Percentiles rank a stretch among this genome's conserved stretches.
phyloP scores from a whole-genome alignment of 2,329 filamentous ascomycete species.

The Alternaria sp. region DNA sequence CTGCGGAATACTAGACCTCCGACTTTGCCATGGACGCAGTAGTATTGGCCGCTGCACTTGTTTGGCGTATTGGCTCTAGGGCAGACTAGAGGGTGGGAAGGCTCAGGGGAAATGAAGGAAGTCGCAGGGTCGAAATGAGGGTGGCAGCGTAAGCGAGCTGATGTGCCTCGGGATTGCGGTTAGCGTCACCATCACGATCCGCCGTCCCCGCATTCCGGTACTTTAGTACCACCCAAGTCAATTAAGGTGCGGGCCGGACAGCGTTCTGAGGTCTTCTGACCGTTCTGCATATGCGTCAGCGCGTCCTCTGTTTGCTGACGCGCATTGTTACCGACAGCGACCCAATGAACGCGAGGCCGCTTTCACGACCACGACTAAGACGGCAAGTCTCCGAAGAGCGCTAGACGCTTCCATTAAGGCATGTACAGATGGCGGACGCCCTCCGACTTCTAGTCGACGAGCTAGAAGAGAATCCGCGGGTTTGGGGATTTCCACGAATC shows the following conservation, averaged over 20 bases:
- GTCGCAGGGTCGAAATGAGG: conserved; percentile 9
- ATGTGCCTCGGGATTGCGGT: conserved; percentile 1
- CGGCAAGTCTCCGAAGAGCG: conserved; percentile 8
- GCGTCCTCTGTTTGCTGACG: background rate
- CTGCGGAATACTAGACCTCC: background rate
- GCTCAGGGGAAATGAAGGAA: conserved; percentile 17
- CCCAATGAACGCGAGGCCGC: conserved; percentile 5
- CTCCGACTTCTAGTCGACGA: conserved; percentile 1
- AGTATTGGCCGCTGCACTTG: background rate
- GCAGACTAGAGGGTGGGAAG: conserved; percentile 6
- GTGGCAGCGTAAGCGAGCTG: conserved; percentile 12
- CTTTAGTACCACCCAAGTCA: conserved; percentile 3
- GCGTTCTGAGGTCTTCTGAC: conserved; percentile 16
- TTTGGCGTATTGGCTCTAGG: conserved; percentile 2
- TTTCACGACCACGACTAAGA: conserved; percentile 4
- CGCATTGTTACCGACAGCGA: conserved; percentile 9
- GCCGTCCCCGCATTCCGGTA: conserved; percentile 16
- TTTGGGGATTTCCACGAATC: conserved; percentile 10
- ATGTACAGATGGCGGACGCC: background rate
- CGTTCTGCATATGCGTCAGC: background rate
- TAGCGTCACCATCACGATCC: conserved; percentile 2
- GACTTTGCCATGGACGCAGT: background rate
- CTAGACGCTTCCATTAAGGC: conserved; percentile 1
- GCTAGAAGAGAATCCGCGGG: background rate
- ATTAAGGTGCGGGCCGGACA: conserved; percentile 17